Evolutionary conservation across 257 asterid genomes (phyloP).

Genomic region (Mitragyna speciosa): DNA sequence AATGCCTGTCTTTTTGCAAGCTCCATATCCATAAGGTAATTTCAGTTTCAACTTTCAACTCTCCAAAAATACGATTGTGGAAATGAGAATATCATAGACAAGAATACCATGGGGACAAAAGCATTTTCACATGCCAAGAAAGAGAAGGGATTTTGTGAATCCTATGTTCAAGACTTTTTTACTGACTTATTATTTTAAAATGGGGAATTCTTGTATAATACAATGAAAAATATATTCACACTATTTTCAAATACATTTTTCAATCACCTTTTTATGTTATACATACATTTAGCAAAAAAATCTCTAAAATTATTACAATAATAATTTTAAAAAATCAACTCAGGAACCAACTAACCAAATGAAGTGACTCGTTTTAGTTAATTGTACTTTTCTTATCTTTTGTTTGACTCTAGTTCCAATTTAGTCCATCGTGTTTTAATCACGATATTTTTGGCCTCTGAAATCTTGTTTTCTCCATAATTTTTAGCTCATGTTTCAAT

Average conservation of each 20-base stretch:
- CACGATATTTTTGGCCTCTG: no score
- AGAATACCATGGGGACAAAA: neutral
- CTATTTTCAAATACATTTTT: no score
- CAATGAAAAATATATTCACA: neutral
- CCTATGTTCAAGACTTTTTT: neutral
- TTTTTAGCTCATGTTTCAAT: neutral
- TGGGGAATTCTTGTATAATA: neutral
- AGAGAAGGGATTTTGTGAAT: constrained; percentile 2
- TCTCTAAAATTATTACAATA: no score
- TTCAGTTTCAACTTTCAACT: constrained; percentile 4
- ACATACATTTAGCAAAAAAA: no score
- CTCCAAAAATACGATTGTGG: neutral
- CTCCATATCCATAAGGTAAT: constrained; percentile 23
- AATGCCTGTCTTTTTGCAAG: constrained; percentile 22
- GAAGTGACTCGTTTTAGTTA: no score
- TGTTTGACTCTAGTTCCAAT: neutral
- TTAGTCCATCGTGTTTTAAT: neutral
- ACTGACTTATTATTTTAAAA: neutral
- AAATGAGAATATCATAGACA: neutral
- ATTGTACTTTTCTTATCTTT: neutral
- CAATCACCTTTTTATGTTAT: no score
- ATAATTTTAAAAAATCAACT: no score
- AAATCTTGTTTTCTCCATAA: no score
- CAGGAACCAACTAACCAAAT: no score
- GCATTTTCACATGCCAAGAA: neutral